Evolutionary conservation across 1,284 basidiomycete species (phyloP).

Genomic region (Puccinia hordei): DNA sequence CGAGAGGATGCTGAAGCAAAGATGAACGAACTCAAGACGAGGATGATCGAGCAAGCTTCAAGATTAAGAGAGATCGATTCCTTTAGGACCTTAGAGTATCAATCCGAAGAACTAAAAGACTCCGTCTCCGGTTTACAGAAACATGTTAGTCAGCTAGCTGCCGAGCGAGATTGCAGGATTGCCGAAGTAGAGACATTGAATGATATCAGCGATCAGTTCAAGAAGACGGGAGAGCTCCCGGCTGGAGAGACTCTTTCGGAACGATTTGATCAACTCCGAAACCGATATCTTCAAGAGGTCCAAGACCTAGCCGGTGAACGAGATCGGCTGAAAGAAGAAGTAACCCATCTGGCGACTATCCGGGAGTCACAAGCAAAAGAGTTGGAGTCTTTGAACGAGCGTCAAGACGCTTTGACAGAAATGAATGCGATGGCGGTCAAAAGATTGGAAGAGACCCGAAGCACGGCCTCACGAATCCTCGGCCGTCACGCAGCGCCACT

Average conservation of each 20-base stretch:
- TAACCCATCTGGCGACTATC: slow-evolving; percentile 22
- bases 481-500: not conserved
- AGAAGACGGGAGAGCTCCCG: not conserved
- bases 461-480: not conserved
- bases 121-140: slow-evolving; percentile 77
- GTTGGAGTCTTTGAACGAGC: slow-evolving; percentile 12
- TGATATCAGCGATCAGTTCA: slow-evolving; percentile 67
- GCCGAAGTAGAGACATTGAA: slow-evolving; percentile 91
- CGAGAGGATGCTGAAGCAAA: slow-evolving; percentile 88
- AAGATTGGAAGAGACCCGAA: slow-evolving; percentile 32
- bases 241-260: not conserved
- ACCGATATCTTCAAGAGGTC: slow-evolving; percentile 28
- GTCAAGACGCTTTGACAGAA: slow-evolving; percentile 25
- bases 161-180: slow-evolving; percentile 84
- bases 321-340: slow-evolving; percentile 37
- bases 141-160: slow-evolving; percentile 81
- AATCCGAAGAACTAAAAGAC: slow-evolving; percentile 75
- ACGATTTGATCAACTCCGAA: slow-evolving; percentile 21
- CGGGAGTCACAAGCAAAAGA: slow-evolving; percentile 31
- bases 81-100: slow-evolving; percentile 75
- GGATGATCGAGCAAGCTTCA: slow-evolving; percentile 85
- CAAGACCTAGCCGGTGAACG: slow-evolving; percentile 24
- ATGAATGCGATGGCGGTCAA: slow-evolving; percentile 28
- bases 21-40: slow-evolving; percentile 77
- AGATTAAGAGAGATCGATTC: slow-evolving; percentile 68